Percentiles rank a stretch among this genome's conserved stretches.
Conservation (phyloP, 75 land plant species). For the Cupressus sempervirens region DNA sequence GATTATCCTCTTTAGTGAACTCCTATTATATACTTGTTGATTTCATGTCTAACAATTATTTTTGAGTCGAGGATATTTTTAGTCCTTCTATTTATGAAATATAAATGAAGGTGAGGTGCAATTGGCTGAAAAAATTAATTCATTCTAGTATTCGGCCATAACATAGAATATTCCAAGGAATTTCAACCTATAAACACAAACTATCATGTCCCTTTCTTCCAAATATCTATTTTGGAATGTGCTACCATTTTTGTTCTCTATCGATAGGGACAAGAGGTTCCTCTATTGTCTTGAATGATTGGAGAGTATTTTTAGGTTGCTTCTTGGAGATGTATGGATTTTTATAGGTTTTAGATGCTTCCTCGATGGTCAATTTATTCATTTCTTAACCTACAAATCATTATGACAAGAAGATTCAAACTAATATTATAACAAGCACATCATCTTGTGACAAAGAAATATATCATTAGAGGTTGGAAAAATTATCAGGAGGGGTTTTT, state of each 20-base stretch:
- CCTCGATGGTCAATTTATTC: neutral
- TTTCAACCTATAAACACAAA: neutral
- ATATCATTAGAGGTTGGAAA: slow-evolving; percentile 68
- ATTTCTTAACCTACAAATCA: neutral
- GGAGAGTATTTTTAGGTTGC: neutral
- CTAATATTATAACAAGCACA: slow-evolving; percentile 48
- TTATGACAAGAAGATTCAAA: slow-evolving; percentile 43
- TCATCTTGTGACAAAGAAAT: slow-evolving; percentile 83
- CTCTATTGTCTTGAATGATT: no score
- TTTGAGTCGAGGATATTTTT: neutral
- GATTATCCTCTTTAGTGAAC: no score
- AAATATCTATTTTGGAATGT: neutral
- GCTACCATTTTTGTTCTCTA: neutral
- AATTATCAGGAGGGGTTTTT: slow-evolving; percentile 84
- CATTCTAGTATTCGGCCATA: neutral
- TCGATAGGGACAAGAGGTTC: neutral
- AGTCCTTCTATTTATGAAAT: neutral
- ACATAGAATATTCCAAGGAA: neutral
- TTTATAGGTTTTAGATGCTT: neutral
- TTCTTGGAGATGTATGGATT: neutral
- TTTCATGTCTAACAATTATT: neutral
- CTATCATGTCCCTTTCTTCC: neutral
- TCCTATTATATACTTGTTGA: neutral
- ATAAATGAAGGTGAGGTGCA: neutral
- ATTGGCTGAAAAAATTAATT: neutral